These are phyloP conservation scores for Westerdykella ornata DNA, from an alignment of 2,329 filamentous ascomycete species.

Conservation along the genomic window DNA sequence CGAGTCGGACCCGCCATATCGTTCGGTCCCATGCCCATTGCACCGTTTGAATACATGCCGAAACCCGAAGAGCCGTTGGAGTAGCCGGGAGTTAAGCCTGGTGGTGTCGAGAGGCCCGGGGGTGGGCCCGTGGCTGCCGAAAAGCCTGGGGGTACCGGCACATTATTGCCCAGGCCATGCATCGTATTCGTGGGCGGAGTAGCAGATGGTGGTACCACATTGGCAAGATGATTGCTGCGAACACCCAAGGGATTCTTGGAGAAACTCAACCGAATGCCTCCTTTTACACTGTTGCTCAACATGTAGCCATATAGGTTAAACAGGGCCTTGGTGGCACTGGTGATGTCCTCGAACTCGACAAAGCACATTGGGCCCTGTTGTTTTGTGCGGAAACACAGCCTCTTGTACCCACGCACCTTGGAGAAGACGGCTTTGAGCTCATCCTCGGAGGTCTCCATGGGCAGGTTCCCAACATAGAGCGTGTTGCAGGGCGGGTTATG, in stretches of 20 bases:
- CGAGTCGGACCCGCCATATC: conserved; percentile 29
- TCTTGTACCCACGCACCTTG: conserved; percentile 89
- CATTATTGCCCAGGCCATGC: conserved; percentile 51
- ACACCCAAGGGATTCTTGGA: conserved; percentile 96
- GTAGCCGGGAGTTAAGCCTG: conserved; percentile 52
- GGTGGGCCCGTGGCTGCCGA: conserved; percentile 68
- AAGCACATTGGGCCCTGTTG: conserved; percentile 97
- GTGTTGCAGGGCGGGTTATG: conserved; percentile 98
- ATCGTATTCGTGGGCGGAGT: conserved; percentile 49
- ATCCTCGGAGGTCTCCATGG: conserved; percentile 86
- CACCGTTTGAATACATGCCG: conserved; percentile 34
- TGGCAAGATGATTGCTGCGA: conserved; percentile 63
- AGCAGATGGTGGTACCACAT: conserved; percentile 46
- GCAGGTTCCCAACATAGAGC: conserved; percentile 93
- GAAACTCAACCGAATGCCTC: conserved; percentile 90
- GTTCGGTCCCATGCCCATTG: conserved; percentile 31
- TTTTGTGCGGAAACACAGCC: conserved; percentile 90
- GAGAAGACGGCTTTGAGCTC: conserved; percentile 91
- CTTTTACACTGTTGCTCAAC: conserved; percentile 87
- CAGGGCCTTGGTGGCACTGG: conserved; percentile 84
- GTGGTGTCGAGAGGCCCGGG: conserved; percentile 70
- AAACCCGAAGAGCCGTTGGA: conserved; percentile 28
- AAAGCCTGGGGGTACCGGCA: conserved; percentile 53
- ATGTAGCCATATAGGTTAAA: conserved; percentile 82
- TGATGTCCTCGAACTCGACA: conserved; percentile 93